Conservation (phyloP, 2,329 filamentous ascomycete species). For the Ceratocystis huliohia region DNA sequence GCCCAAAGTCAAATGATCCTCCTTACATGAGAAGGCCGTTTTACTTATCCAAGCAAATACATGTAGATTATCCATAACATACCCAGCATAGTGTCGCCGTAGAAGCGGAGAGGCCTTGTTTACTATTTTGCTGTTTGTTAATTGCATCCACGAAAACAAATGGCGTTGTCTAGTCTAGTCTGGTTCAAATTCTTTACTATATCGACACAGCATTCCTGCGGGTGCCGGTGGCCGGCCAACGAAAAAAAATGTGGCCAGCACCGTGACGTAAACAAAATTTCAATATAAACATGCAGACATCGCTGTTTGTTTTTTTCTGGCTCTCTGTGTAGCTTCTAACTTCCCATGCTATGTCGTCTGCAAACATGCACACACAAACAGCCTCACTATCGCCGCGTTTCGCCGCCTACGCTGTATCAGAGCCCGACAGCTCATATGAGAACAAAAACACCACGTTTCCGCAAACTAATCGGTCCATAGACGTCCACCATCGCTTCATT, state of each 20-base stretch:
- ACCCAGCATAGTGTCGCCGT: neutral
- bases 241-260: neutral
- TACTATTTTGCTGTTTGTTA: neutral
- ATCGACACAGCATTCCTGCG: neutral
- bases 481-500: neutral
- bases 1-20: slow-evolving; percentile 5
- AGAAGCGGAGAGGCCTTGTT: neutral
- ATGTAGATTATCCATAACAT: neutral
- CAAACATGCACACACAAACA: neutral
- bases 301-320: neutral
- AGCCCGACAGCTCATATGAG: neutral
- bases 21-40: neutral
- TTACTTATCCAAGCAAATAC: neutral
- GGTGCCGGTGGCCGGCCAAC: slow-evolving; percentile 1
- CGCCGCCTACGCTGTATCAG: neutral
- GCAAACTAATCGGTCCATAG: neutral
- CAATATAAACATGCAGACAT: neutral
- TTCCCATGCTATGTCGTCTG: neutral
- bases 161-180: neutral
- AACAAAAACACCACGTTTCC: neutral
- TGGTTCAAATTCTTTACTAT: neutral
- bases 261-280: neutral
- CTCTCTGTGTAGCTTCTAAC: neutral
- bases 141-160: neutral
- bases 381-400: neutral